Evolutionary conservation across 495 filamentous ascomycete species (phyloP), one percentile per base, ranked within the genome.

Genomic region (Durotheca rogersii): DNA sequence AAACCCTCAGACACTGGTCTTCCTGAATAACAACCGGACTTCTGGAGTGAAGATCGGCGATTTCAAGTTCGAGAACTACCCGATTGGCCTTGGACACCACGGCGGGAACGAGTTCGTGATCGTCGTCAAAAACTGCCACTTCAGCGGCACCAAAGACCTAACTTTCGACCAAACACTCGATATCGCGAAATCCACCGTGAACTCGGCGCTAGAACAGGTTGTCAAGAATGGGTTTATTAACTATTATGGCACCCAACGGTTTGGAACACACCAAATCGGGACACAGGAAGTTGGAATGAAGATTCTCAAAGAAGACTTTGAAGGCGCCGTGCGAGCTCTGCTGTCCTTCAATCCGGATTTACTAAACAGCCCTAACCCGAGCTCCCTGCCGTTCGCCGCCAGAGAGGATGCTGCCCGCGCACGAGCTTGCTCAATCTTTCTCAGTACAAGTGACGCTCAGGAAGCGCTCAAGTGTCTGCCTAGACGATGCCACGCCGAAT

Each of bases 241-340:
- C 67, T 97, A 97, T 72, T 98, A 87, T 51, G 93, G 93, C 10
- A 80, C 96, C 2, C 93, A 98, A 69, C 83, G 93, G 9, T 98
- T 98, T 57, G 93, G 93, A 17, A 87, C 88, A 2, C 91, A 90
- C 66, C 67, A 78, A 2, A 85, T 84, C 4, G 82, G 88, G 3
- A 97, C 93, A 1, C 87, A 96, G 54, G 77, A 79, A 1, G 67
- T 95, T 9, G 93, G 93, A 25, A 75, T 87, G 61, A 87, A 87
- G 62, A 86, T 98, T 42, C 80, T 98, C 1, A 79, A 88, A 58
- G 81, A 77, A 9, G 81, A 96, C 53, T 90, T 87, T 60, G 76
- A 89, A 64, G 87, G 79, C 20, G 90, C 90, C 21, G 80, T 90
- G 29, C 77, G 87, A 27, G 77, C 75, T 19, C 83, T 98, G 33